A percentile compares a stretch with the other conserved stretches of the same genome.
These are phyloP conservation scores for Fusarium dlaminii DNA, from an alignment of 2,329 filamentous ascomycete genomes.

Conservation along the genomic window DNA sequence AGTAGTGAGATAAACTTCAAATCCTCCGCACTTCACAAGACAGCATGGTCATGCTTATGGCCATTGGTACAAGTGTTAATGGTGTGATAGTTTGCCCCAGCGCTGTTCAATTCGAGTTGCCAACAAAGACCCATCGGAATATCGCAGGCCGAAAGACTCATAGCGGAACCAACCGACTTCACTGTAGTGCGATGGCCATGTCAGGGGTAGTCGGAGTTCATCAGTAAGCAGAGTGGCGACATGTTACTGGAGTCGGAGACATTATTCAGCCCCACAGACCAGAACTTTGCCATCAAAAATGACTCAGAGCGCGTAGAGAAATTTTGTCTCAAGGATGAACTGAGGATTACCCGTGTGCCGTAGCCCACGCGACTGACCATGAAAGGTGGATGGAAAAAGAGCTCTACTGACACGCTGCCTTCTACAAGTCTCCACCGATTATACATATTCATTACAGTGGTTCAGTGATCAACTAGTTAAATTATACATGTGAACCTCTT, in stretches of 20 bases:
- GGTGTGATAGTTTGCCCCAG: not conserved
- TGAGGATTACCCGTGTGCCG: not conserved
- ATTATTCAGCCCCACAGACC: not conserved
- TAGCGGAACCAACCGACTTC: not conserved
- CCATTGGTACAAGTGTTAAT: not conserved
- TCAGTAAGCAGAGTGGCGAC: not conserved
- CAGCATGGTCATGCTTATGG: not conserved
- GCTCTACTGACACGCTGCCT: not conserved
- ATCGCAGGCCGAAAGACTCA: not conserved
- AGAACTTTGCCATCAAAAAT: not conserved
- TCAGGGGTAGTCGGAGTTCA: not conserved
- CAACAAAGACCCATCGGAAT: not conserved
- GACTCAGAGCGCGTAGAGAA: not conserved
- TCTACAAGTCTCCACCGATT: not conserved
- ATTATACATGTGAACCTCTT: not conserved
- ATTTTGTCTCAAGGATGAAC: not conserved
- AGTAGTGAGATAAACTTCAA: not conserved
- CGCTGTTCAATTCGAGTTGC: not conserved
- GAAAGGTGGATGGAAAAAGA: not conserved
- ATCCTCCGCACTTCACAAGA: not conserved
- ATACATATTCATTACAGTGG: not conserved
- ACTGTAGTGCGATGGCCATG: not conserved
- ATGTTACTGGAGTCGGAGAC: not conserved
- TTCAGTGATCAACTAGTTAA: not conserved
- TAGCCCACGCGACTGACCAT: not conserved